These are phyloP conservation scores for Cyclocybe aegerita DNA, from an alignment of 768 basidiomycete species.

Conservation along the genomic window DNA sequence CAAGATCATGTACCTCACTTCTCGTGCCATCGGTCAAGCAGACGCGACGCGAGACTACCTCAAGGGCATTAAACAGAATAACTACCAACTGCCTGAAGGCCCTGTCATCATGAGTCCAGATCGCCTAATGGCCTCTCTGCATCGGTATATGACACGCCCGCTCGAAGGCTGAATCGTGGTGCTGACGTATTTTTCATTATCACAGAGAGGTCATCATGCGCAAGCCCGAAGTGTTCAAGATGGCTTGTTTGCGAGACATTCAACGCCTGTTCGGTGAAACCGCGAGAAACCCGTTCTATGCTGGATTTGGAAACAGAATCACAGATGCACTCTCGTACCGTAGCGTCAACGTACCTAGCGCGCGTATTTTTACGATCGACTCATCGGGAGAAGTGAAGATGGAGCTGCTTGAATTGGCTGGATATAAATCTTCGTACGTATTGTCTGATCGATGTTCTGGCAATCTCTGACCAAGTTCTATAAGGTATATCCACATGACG, in stretches of 20 bases:
- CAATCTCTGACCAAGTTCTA: background rate
- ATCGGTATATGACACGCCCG: slow-evolving; percentile 58
- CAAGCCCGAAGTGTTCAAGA: slow-evolving; percentile 99
- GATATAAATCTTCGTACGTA: slow-evolving; percentile 92
- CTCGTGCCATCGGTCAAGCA: slow-evolving; percentile 95
- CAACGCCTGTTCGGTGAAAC: slow-evolving; percentile 82
- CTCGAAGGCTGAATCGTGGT: background rate
- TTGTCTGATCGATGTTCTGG: background rate
- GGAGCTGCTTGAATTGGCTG: slow-evolving; percentile 93
- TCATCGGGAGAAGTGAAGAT: slow-evolving; percentile 94
- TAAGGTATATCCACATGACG: slow-evolving; percentile 93
- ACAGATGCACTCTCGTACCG: slow-evolving; percentile 98
- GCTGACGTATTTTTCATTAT: background rate
- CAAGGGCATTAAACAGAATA: slow-evolving; percentile 91
- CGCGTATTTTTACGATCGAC: slow-evolving; percentile 96
- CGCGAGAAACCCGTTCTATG: slow-evolving; percentile 82
- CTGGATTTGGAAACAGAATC: slow-evolving; percentile 97
- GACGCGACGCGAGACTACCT: slow-evolving; percentile 95
- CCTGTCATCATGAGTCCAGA: slow-evolving; percentile 99
- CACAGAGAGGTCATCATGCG: slow-evolving; percentile 96
- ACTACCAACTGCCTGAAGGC: slow-evolving; percentile 95
- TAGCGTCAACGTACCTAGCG: slow-evolving; percentile 91
- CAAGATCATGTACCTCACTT: slow-evolving; percentile 97
- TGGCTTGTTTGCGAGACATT: slow-evolving; percentile 97
- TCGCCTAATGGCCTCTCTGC: slow-evolving; percentile 88